Evolutionary conservation across 2,329 filamentous ascomycete species (phyloP).

Genomic region (Xylaria sp.): DNA sequence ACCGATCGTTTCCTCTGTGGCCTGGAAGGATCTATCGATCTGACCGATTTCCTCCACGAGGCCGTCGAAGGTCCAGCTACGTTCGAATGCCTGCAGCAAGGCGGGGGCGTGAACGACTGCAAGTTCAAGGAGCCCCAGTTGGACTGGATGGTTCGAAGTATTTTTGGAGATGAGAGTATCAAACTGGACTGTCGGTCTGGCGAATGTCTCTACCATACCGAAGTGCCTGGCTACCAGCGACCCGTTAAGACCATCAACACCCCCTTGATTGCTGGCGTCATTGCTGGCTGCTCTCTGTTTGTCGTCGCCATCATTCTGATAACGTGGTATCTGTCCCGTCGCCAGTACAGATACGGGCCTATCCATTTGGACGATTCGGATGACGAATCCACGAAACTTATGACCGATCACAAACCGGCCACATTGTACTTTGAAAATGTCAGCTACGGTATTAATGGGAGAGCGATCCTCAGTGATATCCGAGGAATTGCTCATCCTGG

Average conservation of each 20-base stretch:
- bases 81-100: slow-evolving; percentile 67
- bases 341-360: slow-evolving; percentile 62
- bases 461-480: slow-evolving; percentile 73
- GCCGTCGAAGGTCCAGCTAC: slow-evolving; percentile 81
- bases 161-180: slow-evolving; percentile 92
- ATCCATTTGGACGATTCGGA: slow-evolving; percentile 85
- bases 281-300: slow-evolving; percentile 79
- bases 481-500: slow-evolving; percentile 86
- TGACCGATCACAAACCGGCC: slow-evolving; percentile 87
- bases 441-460: slow-evolving; percentile 80
- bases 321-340: slow-evolving; percentile 83
- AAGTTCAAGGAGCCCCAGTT: slow-evolving; percentile 87
- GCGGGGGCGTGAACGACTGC: slow-evolving; percentile 61
- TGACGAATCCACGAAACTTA: slow-evolving; percentile 78
- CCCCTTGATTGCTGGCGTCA: slow-evolving; percentile 88
- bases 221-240: slow-evolving; percentile 83
- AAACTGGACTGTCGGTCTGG: slow-evolving; percentile 75
- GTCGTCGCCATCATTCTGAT: slow-evolving; percentile 78
- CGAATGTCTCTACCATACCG: slow-evolving; percentile 88
- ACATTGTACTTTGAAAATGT: slow-evolving; percentile 85
- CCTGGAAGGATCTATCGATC: slow-evolving; percentile 83
- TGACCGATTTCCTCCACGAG: slow-evolving; percentile 79
- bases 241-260: slow-evolving; percentile 96
- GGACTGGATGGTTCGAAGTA: slow-evolving; percentile 78
- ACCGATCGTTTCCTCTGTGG: slow-evolving; percentile 91